These are phyloP conservation scores for Neoarthrinium moseri DNA, from an alignment of 2,329 filamentous ascomycete species.

Conservation along the genomic window DNA sequence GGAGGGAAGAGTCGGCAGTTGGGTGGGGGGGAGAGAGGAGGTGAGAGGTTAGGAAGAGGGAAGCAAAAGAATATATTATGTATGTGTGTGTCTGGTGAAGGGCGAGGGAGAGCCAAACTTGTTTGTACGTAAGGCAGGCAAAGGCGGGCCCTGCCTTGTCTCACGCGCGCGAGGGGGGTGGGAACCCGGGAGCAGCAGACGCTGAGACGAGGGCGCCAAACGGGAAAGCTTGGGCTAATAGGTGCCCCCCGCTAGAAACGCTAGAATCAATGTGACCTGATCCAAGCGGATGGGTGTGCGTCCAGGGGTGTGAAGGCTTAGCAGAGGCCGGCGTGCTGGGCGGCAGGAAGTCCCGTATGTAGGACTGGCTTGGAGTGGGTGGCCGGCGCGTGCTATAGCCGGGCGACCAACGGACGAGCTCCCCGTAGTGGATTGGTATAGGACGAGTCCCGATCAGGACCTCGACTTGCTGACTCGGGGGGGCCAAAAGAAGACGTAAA, in stretches of 20 bases:
- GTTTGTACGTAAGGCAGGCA: background rate
- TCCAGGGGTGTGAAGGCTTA: conserved; percentile 14
- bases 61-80: conserved; percentile 32
- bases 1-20: conserved; percentile 32
- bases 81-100: conserved; percentile 11
- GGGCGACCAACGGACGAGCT: conserved; percentile 4
- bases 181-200: conserved; percentile 16
- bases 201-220: conserved; percentile 31
- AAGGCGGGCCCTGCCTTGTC: conserved; percentile 9
- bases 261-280: conserved; percentile 28
- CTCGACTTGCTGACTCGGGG: no score
- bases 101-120: conserved; percentile 14
- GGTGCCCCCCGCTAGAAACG: conserved; percentile 18
- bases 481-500: background rate
- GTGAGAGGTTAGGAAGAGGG: conserved; percentile 24
- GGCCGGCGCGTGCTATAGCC: conserved; percentile 7
- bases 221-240: conserved; percentile 20
- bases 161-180: conserved; percentile 25
- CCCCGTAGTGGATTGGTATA: conserved; percentile 2
- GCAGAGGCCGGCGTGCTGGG: background rate
- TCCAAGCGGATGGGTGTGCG: conserved; percentile 23
- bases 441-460: background rate
- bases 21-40: conserved; percentile 18
- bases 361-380: background rate
- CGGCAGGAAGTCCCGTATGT: background rate